A percentile compares a stretch with the other conserved stretches of the same genome.
Evolutionary conservation across 1,139 yeast genomes (phyloP).

Genomic region (Suhomyces guaymorum): DNA sequence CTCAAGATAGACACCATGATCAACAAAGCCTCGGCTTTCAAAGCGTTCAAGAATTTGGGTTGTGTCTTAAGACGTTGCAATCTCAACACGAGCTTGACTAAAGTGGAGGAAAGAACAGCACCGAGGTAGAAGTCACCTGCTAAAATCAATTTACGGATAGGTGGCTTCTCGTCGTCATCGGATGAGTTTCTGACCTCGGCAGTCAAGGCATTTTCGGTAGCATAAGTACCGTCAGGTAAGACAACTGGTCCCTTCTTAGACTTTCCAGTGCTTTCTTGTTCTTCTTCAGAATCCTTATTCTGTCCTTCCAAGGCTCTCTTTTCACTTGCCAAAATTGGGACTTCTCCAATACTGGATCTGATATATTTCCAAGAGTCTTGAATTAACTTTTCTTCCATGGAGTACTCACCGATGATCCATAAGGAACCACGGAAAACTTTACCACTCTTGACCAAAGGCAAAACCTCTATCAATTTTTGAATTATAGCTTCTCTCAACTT

Average conservation of each 20-base stretch:
- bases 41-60: constrained; percentile 66
- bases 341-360: constrained; percentile 82
- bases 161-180: constrained; percentile 54
- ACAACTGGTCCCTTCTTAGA: constrained; percentile 72
- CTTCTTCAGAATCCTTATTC: constrained; percentile 30
- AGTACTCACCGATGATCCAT: constrained; percentile 96
- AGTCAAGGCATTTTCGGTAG: constrained; percentile 87
- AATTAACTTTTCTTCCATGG: constrained; percentile 69
- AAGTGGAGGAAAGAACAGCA: constrained; percentile 82
- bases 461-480: constrained; percentile 59
- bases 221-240: constrained; percentile 97
- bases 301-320: constrained; percentile 43
- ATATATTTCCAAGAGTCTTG: constrained; percentile 87
- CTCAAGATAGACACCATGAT: constrained; percentile 90
- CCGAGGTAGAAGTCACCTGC: constrained; percentile 91
- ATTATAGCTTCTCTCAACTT: constrained; percentile 70
- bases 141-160: constrained; percentile 77
- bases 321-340: constrained; percentile 83
- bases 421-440: constrained; percentile 91
- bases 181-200: constrained; percentile 29
- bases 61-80: constrained; percentile 61
- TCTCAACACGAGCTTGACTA: constrained; percentile 85
- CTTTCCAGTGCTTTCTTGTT: constrained; percentile 23
- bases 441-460: constrained; percentile 76
- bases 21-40: constrained; percentile 92